These are phyloP conservation scores for Epichloe gansuensis DNA, from an alignment of 2,329 filamentous ascomycete species.

Conservation along the genomic window DNA sequence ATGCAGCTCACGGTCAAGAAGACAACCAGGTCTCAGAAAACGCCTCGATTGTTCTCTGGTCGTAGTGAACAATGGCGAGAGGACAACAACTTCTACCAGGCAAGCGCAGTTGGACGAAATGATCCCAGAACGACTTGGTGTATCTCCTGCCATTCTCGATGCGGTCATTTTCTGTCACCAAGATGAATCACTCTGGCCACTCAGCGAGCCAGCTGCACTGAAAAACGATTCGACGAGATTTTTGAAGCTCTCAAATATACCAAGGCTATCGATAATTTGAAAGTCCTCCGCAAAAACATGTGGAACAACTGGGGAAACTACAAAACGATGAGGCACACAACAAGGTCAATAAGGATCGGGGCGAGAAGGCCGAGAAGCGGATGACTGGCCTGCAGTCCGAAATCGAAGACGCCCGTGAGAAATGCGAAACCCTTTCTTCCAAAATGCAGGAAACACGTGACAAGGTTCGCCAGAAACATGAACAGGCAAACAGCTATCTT, in stretches of 20 bases:
- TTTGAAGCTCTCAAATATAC: conserved; percentile 97
- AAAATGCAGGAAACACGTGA: conserved; percentile 49
- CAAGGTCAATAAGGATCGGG: conserved; percentile 75
- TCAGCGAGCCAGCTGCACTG: conserved; percentile 73
- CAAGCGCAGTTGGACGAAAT: conserved; percentile 72
- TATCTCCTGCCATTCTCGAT: conserved; percentile 80
- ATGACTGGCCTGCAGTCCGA: conserved; percentile 53
- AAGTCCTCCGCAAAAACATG: conserved; percentile 73
- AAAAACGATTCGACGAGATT: conserved; percentile 97
- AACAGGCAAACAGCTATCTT: conserved; percentile 61
- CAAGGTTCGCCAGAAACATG: conserved; percentile 53
- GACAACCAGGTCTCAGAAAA: conserved; percentile 62
- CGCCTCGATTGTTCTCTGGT: conserved; percentile 68
- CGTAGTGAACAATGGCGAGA: conserved; percentile 69
- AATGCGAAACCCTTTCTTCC: conserved; percentile 44
- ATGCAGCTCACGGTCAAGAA: conserved; percentile 83
- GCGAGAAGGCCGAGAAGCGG: conserved; percentile 56
- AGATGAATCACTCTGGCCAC: conserved; percentile 92
- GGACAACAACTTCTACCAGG: conserved; percentile 64
- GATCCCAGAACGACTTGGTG: conserved; percentile 77
- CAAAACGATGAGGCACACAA: conserved; percentile 66
- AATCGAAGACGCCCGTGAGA: conserved; percentile 47
- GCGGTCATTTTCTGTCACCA: conserved; percentile 98
- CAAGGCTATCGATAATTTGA: conserved; percentile 93
- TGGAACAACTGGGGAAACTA: conserved; percentile 58